These are phyloP conservation scores for Singerocomus rubriflavus DNA, from an alignment of 1,284 basidiomycete genomes.

Conservation along the genomic window DNA sequence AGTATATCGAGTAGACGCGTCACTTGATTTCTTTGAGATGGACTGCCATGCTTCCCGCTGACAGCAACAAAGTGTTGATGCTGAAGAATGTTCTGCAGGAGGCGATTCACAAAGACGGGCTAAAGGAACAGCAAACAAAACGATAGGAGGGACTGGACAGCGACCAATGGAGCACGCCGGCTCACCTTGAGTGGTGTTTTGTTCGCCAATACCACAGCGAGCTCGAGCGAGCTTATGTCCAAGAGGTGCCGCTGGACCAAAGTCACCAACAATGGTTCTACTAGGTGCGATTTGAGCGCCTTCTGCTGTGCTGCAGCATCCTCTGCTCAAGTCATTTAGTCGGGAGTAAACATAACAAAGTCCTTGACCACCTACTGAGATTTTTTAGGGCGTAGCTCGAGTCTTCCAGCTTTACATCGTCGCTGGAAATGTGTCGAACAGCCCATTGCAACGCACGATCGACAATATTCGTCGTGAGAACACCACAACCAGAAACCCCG, in stretches of 20 bases:
- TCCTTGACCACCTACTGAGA: constrained; percentile 37
- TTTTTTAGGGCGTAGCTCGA: constrained; percentile 26
- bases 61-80: constrained; percentile 54
- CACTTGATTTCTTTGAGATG: constrained; percentile 42
- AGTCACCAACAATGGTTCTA: constrained; percentile 72
- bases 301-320: constrained; percentile 30
- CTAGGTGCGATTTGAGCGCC: constrained; percentile 54
- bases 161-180: neutral
- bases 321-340: constrained; percentile 22
- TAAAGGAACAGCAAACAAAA: constrained; percentile 13
- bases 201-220: constrained; percentile 47
- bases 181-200: constrained; percentile 59
- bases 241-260: constrained; percentile 60
- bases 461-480: constrained; percentile 36
- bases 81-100: constrained; percentile 60
- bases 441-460: constrained; percentile 51
- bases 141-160: neutral
- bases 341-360: neutral
- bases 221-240: constrained; percentile 41
- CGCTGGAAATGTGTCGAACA: constrained; percentile 40
- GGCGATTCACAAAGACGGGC: constrained; percentile 64
- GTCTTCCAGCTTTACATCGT: constrained; percentile 22
- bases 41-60: constrained; percentile 28
- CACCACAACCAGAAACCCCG: constrained; percentile 22
- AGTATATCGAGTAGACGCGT: constrained; percentile 58